Evolutionary conservation across 2,329 filamentous ascomycete species (phyloP).

Genomic region (Incumbomyces lentus): DNA sequence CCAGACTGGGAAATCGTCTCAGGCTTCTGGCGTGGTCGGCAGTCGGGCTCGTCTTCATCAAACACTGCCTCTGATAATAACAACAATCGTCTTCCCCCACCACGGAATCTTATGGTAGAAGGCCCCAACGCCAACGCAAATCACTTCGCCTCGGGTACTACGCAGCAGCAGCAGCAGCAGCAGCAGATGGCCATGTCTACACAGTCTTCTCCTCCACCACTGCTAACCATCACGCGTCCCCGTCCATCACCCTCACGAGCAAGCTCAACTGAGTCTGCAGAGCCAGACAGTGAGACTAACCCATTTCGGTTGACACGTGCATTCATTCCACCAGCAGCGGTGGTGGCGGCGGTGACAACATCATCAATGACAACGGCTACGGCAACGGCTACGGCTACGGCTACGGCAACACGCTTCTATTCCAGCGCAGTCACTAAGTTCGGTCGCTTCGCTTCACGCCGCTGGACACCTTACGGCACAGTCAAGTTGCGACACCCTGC

Average conservation of each 20-base stretch:
- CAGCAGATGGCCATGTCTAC: no score
- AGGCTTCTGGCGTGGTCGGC: neutral
- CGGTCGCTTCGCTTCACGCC: neutral
- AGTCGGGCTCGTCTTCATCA: neutral
- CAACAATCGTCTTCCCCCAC: neutral
- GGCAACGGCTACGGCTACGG: neutral
- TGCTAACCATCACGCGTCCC: no score
- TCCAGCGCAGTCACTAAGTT: neutral
- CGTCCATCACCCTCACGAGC: no score
- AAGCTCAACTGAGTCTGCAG: no score
- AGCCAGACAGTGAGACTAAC: no score
- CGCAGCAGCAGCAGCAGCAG: no score
- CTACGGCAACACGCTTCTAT: conserved; percentile 1
- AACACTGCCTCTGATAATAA: neutral
- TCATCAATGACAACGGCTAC: neutral
- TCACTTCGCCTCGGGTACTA: no score
- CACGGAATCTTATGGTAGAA: no score
- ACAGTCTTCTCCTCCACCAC: no score
- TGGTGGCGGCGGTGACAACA: neutral
- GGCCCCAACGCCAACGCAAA: no score
- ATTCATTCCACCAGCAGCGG: neutral
- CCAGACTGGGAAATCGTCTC: neutral
- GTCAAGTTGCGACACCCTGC: neutral
- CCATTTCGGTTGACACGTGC: no score
- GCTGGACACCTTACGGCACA: neutral